These are phyloP conservation scores for Mycoemilia scoparia DNA, from an alignment of 192 early-diverging fungal genomes.

Conservation along the genomic window DNA sequence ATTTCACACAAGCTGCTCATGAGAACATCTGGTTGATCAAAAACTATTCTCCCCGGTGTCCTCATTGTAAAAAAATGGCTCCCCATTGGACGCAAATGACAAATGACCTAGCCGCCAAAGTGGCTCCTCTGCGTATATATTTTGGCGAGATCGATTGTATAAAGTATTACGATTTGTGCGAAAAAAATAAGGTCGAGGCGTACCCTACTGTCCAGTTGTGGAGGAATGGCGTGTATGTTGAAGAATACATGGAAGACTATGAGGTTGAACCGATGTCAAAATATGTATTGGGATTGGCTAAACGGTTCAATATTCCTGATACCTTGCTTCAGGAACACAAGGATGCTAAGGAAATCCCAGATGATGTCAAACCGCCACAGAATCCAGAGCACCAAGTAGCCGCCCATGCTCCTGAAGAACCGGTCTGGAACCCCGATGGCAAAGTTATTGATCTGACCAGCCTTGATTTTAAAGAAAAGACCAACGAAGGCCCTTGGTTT, in stretches of 20 bases:
- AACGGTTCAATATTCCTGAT: constrained; percentile 10
- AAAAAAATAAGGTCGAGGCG: constrained; percentile 31
- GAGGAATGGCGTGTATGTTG: constrained; percentile 13
- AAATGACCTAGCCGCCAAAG: constrained; percentile 16
- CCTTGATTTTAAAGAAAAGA: constrained; percentile 31
- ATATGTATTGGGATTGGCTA: constrained; percentile 19
- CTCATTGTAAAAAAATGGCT: constrained; percentile 64
- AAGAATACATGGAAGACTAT: constrained; percentile 15
- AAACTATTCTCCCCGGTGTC: constrained; percentile 77
- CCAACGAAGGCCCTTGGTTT: constrained; percentile 56
- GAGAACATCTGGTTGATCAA: constrained; percentile 63
- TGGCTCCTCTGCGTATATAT: constrained; percentile 24
- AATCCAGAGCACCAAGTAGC: background rate
- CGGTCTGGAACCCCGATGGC: constrained; percentile 31
- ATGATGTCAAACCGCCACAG: constrained; percentile 8
- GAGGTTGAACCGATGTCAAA: constrained; percentile 14
- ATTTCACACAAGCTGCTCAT: constrained; percentile 30
- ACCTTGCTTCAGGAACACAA: constrained; percentile 8
- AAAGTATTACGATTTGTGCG: constrained; percentile 40
- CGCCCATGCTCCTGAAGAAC: background rate
- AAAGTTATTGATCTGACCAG: constrained; percentile 33
- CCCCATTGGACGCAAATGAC: constrained; percentile 61
- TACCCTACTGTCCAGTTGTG: constrained; percentile 49
- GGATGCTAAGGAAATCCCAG: constrained; percentile 20
- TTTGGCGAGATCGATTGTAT: constrained; percentile 55